Percentiles rank a stretch among this genome's conserved stretches.
phyloP scores from a whole-genome alignment of 495 filamentous ascomycete species.

The Lasiosphaeria ovina region DNA sequence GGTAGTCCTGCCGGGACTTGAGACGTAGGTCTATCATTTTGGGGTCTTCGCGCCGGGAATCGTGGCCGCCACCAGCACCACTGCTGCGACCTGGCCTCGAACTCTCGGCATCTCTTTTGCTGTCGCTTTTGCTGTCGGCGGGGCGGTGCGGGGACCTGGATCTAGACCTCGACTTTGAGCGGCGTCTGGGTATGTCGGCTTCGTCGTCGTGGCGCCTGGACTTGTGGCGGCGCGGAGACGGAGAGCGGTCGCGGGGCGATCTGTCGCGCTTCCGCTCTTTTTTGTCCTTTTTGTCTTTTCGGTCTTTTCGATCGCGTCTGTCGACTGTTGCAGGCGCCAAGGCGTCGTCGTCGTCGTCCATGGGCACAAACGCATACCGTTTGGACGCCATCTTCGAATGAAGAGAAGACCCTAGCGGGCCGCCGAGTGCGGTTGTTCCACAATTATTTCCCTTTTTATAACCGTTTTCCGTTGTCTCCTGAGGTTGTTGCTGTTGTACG shows the following conservation, averaged over 20 bases:
- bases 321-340: conserved; percentile 52
- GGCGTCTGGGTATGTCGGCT: conserved; percentile 25
- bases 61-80: not conserved
- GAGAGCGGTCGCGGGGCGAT: conserved; percentile 33
- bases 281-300: conserved; percentile 49
- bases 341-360: conserved; percentile 67
- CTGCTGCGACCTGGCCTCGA: not conserved
- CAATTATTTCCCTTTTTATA: no score
- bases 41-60: conserved; percentile 28
- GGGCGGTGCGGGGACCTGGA: no score
- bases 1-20: conserved; percentile 84
- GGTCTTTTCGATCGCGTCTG: conserved; percentile 53
- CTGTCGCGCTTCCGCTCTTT: conserved; percentile 52
- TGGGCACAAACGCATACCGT: conserved; percentile 77
- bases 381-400: conserved; percentile 50
- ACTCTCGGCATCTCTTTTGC: conserved; percentile 6
- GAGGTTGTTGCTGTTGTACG: not conserved
- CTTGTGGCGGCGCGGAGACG: conserved; percentile 32
- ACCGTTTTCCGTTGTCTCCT: not conserved
- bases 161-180: conserved; percentile 19
- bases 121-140: not conserved
- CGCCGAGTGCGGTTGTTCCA: no score
- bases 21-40: conserved; percentile 75
- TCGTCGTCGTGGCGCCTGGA: conserved; percentile 30
- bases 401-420: not conserved